A percentile compares a stretch with the other conserved stretches of the same genome.
Evolutionary conservation across 1,139 yeast genomes (phyloP).

Genomic region (Pichia sp.): DNA sequence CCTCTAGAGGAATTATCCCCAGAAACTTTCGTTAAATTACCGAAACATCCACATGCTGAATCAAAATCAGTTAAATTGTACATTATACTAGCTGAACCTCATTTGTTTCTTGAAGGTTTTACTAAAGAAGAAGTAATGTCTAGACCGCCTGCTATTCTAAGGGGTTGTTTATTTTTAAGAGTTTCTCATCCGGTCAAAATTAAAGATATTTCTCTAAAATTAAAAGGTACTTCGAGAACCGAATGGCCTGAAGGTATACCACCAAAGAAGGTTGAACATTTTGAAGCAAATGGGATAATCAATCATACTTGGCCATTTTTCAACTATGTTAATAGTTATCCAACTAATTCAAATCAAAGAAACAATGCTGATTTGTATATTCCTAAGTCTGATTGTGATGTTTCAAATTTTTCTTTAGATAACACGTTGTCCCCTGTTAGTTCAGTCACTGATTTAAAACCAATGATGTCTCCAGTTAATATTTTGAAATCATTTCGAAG

Average conservation of each 20-base stretch:
- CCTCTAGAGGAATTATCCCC: conserved; percentile 30
- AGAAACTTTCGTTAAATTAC: conserved; percentile 39
- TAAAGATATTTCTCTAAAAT: conserved; percentile 57
- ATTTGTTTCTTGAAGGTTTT: conserved; percentile 77
- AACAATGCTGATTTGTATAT: conserved; percentile 53
- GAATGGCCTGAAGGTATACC: conserved; percentile 99
- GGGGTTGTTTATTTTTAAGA: conserved; percentile 75
- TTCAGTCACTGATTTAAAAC: conserved; percentile 18
- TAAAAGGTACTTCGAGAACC: conserved; percentile 71
- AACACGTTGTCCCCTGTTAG: conserved; percentile 25
- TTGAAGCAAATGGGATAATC: conserved; percentile 60
- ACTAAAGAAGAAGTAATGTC: conserved; percentile 56
- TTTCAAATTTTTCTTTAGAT: conserved; percentile 32
- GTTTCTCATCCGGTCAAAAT: conserved; percentile 71
- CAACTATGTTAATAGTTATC: conserved; percentile 30
- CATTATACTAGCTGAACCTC: conserved; percentile 70
- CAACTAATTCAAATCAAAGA: conserved; percentile 31
- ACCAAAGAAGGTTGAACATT: conserved; percentile 64
- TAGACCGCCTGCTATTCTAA: conserved; percentile 71
- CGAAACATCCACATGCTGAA: conserved; percentile 42
- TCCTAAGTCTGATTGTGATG: conserved; percentile 29
- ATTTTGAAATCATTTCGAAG: conserved; percentile 27
- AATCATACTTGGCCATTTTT: conserved; percentile 93
- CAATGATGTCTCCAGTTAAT: conserved; percentile 31
- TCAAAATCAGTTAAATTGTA: conserved; percentile 46